phyloP scores from a whole-genome alignment of 805 yeast genomes.

The Suhomyces xylopsoci region DNA sequence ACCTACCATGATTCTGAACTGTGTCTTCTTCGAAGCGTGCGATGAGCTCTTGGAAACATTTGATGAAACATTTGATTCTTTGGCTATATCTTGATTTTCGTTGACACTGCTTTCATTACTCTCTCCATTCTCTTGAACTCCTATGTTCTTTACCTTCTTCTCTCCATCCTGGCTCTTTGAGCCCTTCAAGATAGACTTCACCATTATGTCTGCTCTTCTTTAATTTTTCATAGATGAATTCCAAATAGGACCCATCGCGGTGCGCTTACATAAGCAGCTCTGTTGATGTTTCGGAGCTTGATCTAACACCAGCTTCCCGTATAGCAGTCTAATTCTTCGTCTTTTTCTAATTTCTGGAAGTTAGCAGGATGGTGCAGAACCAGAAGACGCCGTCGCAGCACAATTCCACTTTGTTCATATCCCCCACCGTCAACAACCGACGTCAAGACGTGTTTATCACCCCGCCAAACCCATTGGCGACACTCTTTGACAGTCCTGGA shows the following conservation, averaged over 20 bases:
- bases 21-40: slow-evolving; percentile 12
- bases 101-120: background rate
- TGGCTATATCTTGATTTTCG: background rate
- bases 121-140: background rate
- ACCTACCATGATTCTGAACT: slow-evolving; percentile 84
- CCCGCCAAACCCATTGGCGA: slow-evolving; percentile 47
- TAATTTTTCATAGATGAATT: background rate
- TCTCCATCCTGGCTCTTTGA: background rate
- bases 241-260: background rate
- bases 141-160: background rate
- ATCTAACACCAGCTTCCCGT: background rate
- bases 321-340: background rate
- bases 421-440: slow-evolving; percentile 55
- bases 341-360: background rate
- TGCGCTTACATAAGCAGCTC: background rate
- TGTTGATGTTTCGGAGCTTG: background rate
- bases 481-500: slow-evolving; percentile 43
- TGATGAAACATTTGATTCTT: background rate
- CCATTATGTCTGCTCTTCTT: background rate
- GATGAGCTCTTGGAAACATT: background rate
- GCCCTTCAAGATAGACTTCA: background rate
- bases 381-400: slow-evolving; percentile 51
- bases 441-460: slow-evolving; percentile 42
- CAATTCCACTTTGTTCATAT: slow-evolving; percentile 69
- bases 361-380: slow-evolving; percentile 10